Base-by-base conservation (phyloP, 148 eudicot species). In the Rhododendron vialii region DNA sequence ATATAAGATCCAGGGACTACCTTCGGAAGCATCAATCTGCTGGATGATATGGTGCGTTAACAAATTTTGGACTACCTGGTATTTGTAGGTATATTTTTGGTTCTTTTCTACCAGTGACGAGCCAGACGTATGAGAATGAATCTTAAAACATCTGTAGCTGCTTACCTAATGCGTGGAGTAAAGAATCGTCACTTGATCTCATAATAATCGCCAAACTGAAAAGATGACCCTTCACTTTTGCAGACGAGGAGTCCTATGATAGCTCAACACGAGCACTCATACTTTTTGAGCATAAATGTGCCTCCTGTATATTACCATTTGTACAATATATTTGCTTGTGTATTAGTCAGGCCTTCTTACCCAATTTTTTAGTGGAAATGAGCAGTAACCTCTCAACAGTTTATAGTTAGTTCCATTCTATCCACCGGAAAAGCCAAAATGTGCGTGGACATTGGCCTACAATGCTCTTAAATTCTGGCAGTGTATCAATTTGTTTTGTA, bases 1-100 rank as follows among this genome's bases (percentile, higher is more conserved):
- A 94, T 88, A 87, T 91, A 83, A 89, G 94, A 89, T 94, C 98
- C 74, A 89, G 95, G 90, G 95, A 93, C 63, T 90, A 89, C 87
- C 93, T 94, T n/a, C 94, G 89, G 69, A 90, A 86, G 85, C 88
- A 88, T 84, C 87, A 87, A 43, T 26, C 30, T 38, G 20, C 59
- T 15, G 36, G 43, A 17, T 84, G 55, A 84, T 26, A 26, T 13
- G 38, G 13, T 4, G 59, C 30, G 57, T 86, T 36, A 47, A 55
- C 63, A 71, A 73, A 71, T n/a, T 84, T 43, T 53, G 76, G 26
- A 6, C 28, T 63, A 59, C 26, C 57, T n/a, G 61, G 83, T 61
- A 45, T 57, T 9, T 77, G 33, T 15, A 43, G 11, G 65, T 41
- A 22, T 36, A 3, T 78, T 18, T 10, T 61, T n/a, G 28, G 4